Evolutionary conservation across 2,329 filamentous ascomycete genomes (phyloP), one percentile per base, ranked within the genome.

Genomic region (Fonsecaea pugnacius): DNA sequence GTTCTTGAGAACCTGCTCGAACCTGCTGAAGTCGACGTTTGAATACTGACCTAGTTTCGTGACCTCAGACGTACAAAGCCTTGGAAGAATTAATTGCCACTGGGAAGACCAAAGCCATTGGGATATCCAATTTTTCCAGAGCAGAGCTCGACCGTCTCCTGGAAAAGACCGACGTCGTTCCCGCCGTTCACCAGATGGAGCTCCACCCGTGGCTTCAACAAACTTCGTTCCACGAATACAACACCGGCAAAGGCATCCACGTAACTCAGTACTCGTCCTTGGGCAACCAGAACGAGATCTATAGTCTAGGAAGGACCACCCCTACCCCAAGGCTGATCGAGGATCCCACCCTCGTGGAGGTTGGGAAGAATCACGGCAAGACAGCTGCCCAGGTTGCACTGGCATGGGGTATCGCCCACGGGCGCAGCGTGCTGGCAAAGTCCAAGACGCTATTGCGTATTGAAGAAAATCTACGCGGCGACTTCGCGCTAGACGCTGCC

Each of bases 121-220:
- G 85, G 27, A 82, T 88, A 38, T 84, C 81, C 67, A 88, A 88
- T 78, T 87, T 82, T 75, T 84, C 81, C 36, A 76, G 80, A 46
- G 71, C 76, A n/a, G 81, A 81, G 55, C 81, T 88, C 38, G 78
- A 87, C 70, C 75, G 83, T 60, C 78, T 88, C 21, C 77, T 85
- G 27, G 69, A 76, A 73, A 85, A 86, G 4, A 87, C 87, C 57
- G 84, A 83, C 70, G 75, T 89, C 65, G 74, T 80, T 2, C 91
- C 91, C 0, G 87, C 85, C 6, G 84, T 90, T 67, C 93, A 94
- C 79, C 91, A 95, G 81, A 90, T 94, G 73, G 91, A 94, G 79
- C 88, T 85, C 72, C 89, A 95, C 76, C 90, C 91, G 0, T 91
- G 91, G 52, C 76, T 86, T 14, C 84, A 82, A 38, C 85, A 87